Percentiles rank a stretch among this genome's conserved stretches.
These are phyloP conservation scores for Chlorophyllum brunneum DNA, from an alignment of 768 basidiomycete genomes.

Conservation along the genomic window DNA sequence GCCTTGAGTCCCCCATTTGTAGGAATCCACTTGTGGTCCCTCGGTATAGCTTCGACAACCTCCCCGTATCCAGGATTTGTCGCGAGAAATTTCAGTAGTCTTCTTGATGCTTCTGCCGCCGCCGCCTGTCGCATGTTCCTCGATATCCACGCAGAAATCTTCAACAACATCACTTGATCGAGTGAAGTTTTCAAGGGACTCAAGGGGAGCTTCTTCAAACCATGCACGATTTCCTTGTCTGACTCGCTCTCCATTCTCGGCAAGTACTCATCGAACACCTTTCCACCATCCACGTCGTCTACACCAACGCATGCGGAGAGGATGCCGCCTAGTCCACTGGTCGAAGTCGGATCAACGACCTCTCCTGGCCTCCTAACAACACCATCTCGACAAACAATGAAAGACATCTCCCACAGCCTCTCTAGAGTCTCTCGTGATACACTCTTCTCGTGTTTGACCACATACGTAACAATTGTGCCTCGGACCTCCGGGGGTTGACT, in stretches of 20 bases:
- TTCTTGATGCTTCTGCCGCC: slow-evolving; percentile 4
- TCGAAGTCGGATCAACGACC: not conserved
- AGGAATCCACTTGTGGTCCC: not conserved
- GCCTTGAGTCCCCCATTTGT: slow-evolving; percentile 6
- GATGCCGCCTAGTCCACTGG: not conserved
- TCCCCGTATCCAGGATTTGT: not conserved
- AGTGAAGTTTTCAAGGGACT: slow-evolving; percentile 1
- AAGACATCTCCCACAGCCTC: not conserved
- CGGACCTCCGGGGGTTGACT: slow-evolving; percentile 4
- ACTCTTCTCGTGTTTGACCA: not conserved
- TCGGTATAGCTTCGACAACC: slow-evolving; percentile 1
- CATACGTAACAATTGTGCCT: not conserved
- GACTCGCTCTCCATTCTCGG: not conserved
- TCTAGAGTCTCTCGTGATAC: slow-evolving; percentile 3
- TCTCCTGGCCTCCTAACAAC: slow-evolving; percentile 3
- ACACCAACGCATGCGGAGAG: not conserved
- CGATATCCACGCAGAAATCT: not conserved
- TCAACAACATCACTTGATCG: not conserved
- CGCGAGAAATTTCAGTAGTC: slow-evolving; percentile 4
- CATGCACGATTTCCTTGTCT: slow-evolving; percentile 1
- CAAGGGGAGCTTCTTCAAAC: not conserved
- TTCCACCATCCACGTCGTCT: not conserved
- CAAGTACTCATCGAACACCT: not conserved
- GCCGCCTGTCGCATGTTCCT: not conserved
- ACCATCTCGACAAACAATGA: slow-evolving; percentile 2